Evolutionary conservation across 2,329 filamentous ascomycete species (phyloP), one percentile per base, ranked within the genome.

Genomic region (Pseudogymnoascus sp.): DNA sequence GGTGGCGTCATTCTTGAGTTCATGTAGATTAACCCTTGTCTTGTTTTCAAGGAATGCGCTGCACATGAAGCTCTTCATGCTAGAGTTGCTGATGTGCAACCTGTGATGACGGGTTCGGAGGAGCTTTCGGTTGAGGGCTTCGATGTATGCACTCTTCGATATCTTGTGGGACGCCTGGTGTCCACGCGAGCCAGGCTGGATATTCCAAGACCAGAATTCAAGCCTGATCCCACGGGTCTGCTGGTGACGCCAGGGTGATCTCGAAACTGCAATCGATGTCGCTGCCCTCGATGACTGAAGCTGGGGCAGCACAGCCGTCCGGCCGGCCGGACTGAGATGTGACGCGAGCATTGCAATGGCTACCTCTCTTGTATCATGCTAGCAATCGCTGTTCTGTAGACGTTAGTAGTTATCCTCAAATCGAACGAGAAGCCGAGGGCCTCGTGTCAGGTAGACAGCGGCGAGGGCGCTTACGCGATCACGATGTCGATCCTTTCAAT

Each of bases 221-320:
- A 83, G 77, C 63, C 80, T 78, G 63, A 83, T 81, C 36, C 68
- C 68, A 36, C 83, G 78, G 35, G 67, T 71, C 64, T 81, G 79
- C 43, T 75, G 71, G 16, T 66, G 69, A 57, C 60, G 43, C 39
- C 67, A 62, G 11, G 60, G 37, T 16, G 61, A 61, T 39, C 63
- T 62, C 35, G 68, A 59, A 14, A 66, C 41, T 12, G 35, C 36
- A 20, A 62, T 54, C 6, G 66, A 63, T 35, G 63, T 37, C 5
- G n/a, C 47, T 33, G 47, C 47, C 47, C 25, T 54, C n/a, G 47
- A 54, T 54, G 47, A 20, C 6, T 54, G 47, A 54, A 54, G 38
- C 2, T 62, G 41, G 33, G 64, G 57, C 38, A 61, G 28, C 57
- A 59, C 35, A 9, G 62, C 62, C 57, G 63, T 63, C 61, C 63